Evolutionary conservation across 1,284 basidiomycete species (phyloP).

Genomic region (Takashimella koratensis): DNA sequence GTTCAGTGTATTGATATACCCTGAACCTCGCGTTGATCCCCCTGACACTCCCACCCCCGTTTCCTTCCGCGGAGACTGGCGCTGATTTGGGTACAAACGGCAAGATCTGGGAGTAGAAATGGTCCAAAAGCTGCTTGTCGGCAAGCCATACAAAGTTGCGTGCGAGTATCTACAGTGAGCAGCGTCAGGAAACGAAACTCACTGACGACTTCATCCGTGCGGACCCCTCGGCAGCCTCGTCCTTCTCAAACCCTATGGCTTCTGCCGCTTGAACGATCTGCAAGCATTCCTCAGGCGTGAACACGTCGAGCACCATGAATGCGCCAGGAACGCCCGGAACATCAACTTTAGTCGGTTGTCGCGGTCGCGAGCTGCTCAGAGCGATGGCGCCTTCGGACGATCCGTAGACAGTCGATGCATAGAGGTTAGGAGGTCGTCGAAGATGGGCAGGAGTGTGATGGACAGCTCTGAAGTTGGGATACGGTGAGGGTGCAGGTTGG

Average conservation of each 20-base stretch:
- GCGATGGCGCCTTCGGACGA: constrained; percentile 50
- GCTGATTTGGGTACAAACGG: constrained; percentile 49
- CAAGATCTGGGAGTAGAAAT: constrained; percentile 52
- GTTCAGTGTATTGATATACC: constrained; percentile 55
- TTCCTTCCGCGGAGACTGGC: constrained; percentile 31
- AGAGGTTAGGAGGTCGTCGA: constrained; percentile 54
- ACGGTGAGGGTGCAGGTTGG: constrained; percentile 17
- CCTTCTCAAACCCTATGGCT: constrained; percentile 54
- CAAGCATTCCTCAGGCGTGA: constrained; percentile 53
- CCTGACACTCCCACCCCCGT: constrained; percentile 51
- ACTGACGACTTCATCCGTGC: constrained; percentile 53
- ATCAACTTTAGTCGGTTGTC: constrained; percentile 22
- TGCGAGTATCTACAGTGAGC: constrained; percentile 44
- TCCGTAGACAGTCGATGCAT: constrained; percentile 54
- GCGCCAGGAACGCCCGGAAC: constrained; percentile 53
- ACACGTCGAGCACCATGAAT: constrained; percentile 54
- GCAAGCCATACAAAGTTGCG: constrained; percentile 59
- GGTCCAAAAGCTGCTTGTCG: constrained; percentile 51
- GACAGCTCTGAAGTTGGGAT: constrained; percentile 31
- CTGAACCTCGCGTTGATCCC: constrained; percentile 57
- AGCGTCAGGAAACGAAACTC: constrained; percentile 8
- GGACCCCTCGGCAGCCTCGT: constrained; percentile 54
- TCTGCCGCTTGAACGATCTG: constrained; percentile 53
- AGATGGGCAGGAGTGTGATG: constrained; percentile 48
- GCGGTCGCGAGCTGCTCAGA: constrained; percentile 45